Base-by-base conservation (phyloP, 2,329 filamentous ascomycete genomes). In the Dothiorella sarmentorum region DNA sequence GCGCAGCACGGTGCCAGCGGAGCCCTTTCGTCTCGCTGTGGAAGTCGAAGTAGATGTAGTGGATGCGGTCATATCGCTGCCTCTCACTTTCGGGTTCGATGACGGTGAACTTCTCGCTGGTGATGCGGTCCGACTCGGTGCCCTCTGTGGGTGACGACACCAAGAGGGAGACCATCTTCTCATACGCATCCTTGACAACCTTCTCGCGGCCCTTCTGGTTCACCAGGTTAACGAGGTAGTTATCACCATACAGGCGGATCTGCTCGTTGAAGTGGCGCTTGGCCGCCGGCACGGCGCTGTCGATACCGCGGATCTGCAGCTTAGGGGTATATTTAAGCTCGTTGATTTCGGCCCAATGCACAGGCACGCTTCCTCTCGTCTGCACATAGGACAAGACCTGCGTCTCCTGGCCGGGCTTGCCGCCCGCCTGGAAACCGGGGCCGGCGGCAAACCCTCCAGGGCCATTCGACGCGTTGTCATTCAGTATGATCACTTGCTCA, bases 31-130 rank as follows among this genome's bases (percentile, higher is more conserved):
- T 99, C 76, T 99, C 94, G 69, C 88, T 91, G 78, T 99, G 95
- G 73, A 95, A 99, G 76, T 99, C 94, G 71, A 99, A 99, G 78
- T 97, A 99, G 67, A 97, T 77, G 73, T 99, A 99, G 76, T 99
- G 93, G 43, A 99, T 78, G 43, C 87, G 87, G 72, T 97, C 92
- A 72, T 89, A 89, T 63, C 86, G 80, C 62, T 88, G 83, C 60
- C 78, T 78, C 47, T 78, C 78, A 44, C 83, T 72, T 13, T 76
- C 66, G 20, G 85, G 79, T 69, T 96, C 89, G 62, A 96, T 84
- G 27, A 87, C 80, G 67, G 86, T 88, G 71, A 96, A 88, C 72
- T 94, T 93, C 69, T 97, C 92, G 37, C 86, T 80, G 0, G 87
- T 89, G 55, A 83, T 73, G 27, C 78, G 70, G 69, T 93, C 88